Evolutionary conservation across 1,284 basidiomycete species (phyloP), one percentile per base, ranked within the genome.

Genomic region (Trametes pubescens): DNA sequence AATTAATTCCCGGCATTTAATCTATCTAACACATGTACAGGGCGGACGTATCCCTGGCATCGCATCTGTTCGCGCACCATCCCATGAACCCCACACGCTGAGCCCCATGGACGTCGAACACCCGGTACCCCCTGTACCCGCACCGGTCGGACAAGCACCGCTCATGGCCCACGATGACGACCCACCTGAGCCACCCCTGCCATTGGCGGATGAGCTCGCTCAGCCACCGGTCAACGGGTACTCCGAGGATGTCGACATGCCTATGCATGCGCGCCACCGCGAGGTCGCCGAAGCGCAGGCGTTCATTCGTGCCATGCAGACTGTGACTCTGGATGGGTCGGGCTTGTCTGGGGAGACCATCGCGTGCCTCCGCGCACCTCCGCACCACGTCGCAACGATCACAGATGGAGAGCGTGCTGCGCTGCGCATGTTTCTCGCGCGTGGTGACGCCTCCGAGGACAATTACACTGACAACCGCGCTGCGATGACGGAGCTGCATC

Each of bases 261-360:
- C 51, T 6, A 16, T 14, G 18, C 13, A 34, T 3, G 44, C 59
- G 24, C 65, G 52, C n/a, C 58, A 64, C 6, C 55, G 62, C 3
- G 68, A 67, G 9, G 56, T 71, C 10, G 18, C 37, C 10, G 43
- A 44, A 13, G 29, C 52, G 4, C 64, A 61, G 46, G 46, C 43
- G 4, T 71, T 71, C 46, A 73, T 72, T 21, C 37, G 57, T 3
- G 43, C 34, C 1, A 46, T 73, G 8, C 46, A 67, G 21, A 22
- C 56, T n/a, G 70, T 70, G 14, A 59, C 71, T 14, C 64, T 72
- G 16, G 73, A 74, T 1, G 64, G 71, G 32, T 61, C 64, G 2
- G 62, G 63, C 14, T 66, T 77, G 5, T 63, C 65, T 49, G 22
- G 35, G 34, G 4, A 14, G 40, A 7, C 57, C 57, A 24, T 26